Conservation (phyloP, 2,329 filamentous ascomycete species). For the Dactylellina drechsleri region DNA sequence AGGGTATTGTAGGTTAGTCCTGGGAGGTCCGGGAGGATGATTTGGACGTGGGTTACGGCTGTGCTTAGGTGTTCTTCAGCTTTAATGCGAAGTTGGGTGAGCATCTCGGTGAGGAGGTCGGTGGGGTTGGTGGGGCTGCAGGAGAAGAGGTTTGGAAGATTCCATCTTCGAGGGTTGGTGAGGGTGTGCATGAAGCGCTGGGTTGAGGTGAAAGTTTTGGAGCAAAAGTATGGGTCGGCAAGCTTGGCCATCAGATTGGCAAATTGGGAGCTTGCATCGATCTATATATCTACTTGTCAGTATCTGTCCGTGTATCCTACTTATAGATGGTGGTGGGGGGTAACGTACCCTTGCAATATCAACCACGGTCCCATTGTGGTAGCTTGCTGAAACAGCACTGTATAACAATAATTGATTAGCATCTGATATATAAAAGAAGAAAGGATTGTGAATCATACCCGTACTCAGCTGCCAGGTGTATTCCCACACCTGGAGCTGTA, state of each 20-base stretch:
- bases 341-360: constrained; percentile 23
- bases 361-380: constrained; percentile 15
- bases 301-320: too few relatives aligned
- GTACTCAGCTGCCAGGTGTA: constrained; percentile 26
- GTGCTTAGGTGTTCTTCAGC: background rate
- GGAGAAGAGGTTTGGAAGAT: background rate
- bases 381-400: constrained; percentile 22
- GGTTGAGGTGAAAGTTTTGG: constrained; percentile 3
- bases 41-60: background rate
- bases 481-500: constrained; percentile 14
- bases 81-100: background rate
- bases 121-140: background rate
- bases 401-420: background rate
- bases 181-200: constrained; percentile 6
- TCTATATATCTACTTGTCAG: background rate
- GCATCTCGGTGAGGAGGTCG: constrained; percentile 6
- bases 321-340: background rate
- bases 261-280: constrained; percentile 19
- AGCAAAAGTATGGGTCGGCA: constrained; percentile 4
- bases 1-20: constrained; percentile 8
- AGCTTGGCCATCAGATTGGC: constrained; percentile 7
- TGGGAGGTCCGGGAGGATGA: constrained; percentile 12
- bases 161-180: background rate
- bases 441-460: constrained; percentile 2
- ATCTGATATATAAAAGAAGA: background rate